Conservation (phyloP, 73 alveolate species). For the Paramecium pentaurelia region DNA sequence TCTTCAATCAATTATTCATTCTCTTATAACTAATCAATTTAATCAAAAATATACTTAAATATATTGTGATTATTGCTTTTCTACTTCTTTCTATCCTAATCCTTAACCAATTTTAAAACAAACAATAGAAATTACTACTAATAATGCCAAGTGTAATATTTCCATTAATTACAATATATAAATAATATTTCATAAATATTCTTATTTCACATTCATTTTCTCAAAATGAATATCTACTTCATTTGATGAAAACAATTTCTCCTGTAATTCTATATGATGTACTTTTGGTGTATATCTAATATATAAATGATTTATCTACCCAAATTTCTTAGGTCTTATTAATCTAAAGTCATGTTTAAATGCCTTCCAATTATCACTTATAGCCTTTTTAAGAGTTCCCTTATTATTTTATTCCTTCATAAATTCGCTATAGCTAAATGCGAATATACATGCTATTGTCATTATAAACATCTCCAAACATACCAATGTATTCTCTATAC, state of each 20-base stretch:
- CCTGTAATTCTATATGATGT: background rate
- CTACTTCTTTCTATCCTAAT: background rate
- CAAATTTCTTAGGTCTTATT: slow-evolving; percentile 57
- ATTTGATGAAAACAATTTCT: background rate
- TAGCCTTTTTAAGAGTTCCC: slow-evolving; percentile 21
- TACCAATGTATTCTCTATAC: slow-evolving; percentile 50
- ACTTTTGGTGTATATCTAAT: background rate
- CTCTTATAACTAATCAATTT: background rate
- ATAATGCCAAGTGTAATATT: slow-evolving; percentile 34
- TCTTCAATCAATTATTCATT: slow-evolving; percentile 39
- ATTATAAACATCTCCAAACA: slow-evolving; percentile 54
- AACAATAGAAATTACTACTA: background rate
- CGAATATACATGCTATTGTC: slow-evolving; percentile 53
- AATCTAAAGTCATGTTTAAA: slow-evolving; percentile 58
- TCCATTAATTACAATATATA: slow-evolving; percentile 20
- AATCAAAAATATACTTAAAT: background rate
- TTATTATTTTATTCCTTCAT: background rate
- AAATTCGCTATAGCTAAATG: slow-evolving; percentile 35
- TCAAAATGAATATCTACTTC: background rate
- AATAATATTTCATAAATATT: background rate
- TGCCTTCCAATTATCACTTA: slow-evolving; percentile 53
- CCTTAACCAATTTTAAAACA: slow-evolving; percentile 32
- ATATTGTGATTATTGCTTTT: background rate
- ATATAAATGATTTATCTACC: background rate
- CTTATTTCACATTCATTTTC: background rate